Evolutionary conservation across 1,284 basidiomycete species (phyloP).

Genomic region (Mycena sp.): DNA sequence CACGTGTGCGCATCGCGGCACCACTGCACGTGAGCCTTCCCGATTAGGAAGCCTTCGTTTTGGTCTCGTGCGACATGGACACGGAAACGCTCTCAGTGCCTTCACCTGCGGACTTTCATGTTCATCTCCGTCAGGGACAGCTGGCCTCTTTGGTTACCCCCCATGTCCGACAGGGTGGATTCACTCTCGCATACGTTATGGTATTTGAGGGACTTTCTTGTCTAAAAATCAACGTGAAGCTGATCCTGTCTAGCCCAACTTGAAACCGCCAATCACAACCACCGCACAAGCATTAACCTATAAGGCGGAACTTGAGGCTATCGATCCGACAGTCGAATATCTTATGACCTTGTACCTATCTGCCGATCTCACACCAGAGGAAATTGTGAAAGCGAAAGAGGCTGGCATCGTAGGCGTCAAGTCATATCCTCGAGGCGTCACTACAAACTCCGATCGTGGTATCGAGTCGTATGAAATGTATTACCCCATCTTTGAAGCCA

Average conservation of each 20-base stretch:
- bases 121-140: constrained; percentile 92
- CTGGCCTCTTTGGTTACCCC: constrained; percentile 89
- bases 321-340: constrained; percentile 87
- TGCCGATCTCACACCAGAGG: constrained; percentile 89
- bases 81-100: constrained; percentile 60
- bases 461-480: constrained; percentile 97
- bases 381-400: constrained; percentile 87
- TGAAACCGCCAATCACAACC: constrained; percentile 91
- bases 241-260: constrained; percentile 79
- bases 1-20: constrained; percentile 19
- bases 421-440: constrained; percentile 97
- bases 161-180: constrained; percentile 91
- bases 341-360: constrained; percentile 97
- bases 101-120: constrained; percentile 95
- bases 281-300: constrained; percentile 88
- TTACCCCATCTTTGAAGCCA: constrained; percentile 94
- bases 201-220: constrained; percentile 52
- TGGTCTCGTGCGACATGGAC: constrained; percentile 8
- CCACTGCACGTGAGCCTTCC: too few relatives aligned
- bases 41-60: constrained; percentile 43
- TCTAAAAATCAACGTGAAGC: constrained; percentile 5
- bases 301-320: constrained; percentile 75
- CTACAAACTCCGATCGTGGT: constrained; percentile 96
- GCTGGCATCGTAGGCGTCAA: constrained; percentile 95
- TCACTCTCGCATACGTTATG: constrained; percentile 97